Conservation (phyloP, 1,284 basidiomycete genomes). For the Fomitiporia mediterranea region DNA sequence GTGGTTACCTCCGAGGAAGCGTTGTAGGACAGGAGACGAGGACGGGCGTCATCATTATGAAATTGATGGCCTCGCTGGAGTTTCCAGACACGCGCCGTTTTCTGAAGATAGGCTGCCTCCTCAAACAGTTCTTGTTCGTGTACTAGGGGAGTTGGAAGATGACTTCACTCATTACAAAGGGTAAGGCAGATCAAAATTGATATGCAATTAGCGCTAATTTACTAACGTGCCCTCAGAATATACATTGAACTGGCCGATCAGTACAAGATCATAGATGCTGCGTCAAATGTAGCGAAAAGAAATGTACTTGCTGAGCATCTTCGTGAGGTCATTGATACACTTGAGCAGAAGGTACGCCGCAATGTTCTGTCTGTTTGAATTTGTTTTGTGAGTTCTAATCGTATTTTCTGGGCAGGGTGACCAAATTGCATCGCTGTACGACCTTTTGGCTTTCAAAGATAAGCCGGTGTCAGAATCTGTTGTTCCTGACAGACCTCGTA, state of each 20-base stretch:
- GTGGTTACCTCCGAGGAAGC: constrained; percentile 26
- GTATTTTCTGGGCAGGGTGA: constrained; percentile 54
- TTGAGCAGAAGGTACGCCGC: constrained; percentile 76
- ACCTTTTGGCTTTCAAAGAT: constrained; percentile 71
- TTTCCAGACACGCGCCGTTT: constrained; percentile 27
- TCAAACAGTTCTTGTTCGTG: constrained; percentile 76
- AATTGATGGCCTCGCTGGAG: constrained; percentile 33
- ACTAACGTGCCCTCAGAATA: constrained; percentile 47
- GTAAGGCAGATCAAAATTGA: constrained; percentile 38
- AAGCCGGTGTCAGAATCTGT: constrained; percentile 41
- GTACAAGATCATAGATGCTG: constrained; percentile 83
- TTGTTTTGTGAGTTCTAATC: not conserved
- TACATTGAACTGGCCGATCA: constrained; percentile 86
- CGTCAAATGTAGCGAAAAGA: constrained; percentile 72
- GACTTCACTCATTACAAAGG: constrained; percentile 88
- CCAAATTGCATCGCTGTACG: constrained; percentile 82
- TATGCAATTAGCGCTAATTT: constrained; percentile 18
- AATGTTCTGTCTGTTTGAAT: not conserved
- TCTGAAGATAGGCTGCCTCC: constrained; percentile 53
- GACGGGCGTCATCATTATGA: constrained; percentile 19
- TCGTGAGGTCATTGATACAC: constrained; percentile 81
- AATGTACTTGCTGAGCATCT: constrained; percentile 81
- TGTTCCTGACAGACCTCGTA: constrained; percentile 27
- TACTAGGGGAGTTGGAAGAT: constrained; percentile 81
- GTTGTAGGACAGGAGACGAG: constrained; percentile 11